Conservation (phyloP, 164 flowering plant species). For the Chimonanthus salicifolius region DNA sequence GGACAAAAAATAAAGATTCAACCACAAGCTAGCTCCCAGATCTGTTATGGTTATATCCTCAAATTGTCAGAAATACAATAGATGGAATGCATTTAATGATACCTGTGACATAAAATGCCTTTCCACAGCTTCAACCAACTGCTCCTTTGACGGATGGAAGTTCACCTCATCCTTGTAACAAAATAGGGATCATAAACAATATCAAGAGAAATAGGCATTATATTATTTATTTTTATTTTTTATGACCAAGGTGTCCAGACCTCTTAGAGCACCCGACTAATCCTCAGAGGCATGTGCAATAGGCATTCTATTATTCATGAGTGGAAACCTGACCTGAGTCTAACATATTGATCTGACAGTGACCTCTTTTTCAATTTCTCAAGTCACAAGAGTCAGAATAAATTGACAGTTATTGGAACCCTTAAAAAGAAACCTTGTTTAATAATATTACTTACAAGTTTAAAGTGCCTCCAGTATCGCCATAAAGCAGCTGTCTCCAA, state of each 20-base stretch:
- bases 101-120: slow-evolving; percentile 6
- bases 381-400: not conserved
- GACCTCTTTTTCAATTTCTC: not conserved
- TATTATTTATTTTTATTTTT: no score
- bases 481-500: not conserved
- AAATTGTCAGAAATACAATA: not conserved
- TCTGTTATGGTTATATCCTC: not conserved
- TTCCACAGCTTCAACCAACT: slow-evolving; percentile 7
- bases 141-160: slow-evolving; percentile 7
- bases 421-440: not conserved
- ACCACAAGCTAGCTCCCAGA: not conserved
- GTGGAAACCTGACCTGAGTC: no score
- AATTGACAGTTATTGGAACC: not conserved
- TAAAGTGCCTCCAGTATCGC: not conserved
- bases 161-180: slow-evolving; percentile 2
- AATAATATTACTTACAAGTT: not conserved
- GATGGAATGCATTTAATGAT: not conserved
- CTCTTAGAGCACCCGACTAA: no score
- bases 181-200: not conserved
- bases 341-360: not conserved
- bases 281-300: no score
- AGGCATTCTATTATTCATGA: no score
- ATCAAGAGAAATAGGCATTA: no score
- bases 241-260: no score
- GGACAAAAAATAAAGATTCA: not conserved